A percentile compares a stretch with the other conserved stretches of the same genome.
phyloP scores from a whole-genome alignment of 2,329 filamentous ascomycete species.

The Hymenoscyphus repandus region DNA sequence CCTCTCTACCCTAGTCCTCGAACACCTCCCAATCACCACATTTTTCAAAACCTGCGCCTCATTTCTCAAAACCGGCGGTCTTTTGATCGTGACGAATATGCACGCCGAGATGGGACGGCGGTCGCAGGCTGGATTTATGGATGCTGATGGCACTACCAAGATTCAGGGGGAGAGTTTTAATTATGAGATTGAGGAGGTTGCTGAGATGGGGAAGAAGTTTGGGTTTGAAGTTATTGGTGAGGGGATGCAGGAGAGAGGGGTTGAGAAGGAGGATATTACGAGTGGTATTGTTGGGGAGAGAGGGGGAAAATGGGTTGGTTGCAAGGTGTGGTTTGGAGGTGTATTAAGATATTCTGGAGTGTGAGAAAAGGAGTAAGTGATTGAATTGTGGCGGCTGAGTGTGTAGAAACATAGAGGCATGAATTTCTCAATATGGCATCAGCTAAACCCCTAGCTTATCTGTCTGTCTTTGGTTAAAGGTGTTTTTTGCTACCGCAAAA shows the following conservation, averaged over 20 bases:
- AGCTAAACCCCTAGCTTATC: no score
- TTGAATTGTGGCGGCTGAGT: no score
- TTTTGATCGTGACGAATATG: slow-evolving; percentile 62
- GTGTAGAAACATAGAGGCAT: no score
- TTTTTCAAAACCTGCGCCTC: slow-evolving; percentile 44
- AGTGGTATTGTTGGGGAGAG: slow-evolving; percentile 48
- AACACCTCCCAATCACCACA: slow-evolving; percentile 50
- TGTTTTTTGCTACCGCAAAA: no score
- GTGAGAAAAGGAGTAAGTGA: no score
- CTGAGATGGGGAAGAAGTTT: slow-evolving; percentile 41
- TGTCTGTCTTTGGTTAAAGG: no score
- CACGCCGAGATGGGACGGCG: slow-evolving; percentile 56
- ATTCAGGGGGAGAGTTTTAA: slow-evolving; percentile 54
- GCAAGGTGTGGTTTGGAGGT: slow-evolving; percentile 48
- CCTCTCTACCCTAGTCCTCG: slow-evolving; percentile 58
- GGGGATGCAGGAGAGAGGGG: slow-evolving; percentile 36
- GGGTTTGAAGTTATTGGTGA: slow-evolving; percentile 41
- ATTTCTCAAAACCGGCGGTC: slow-evolving; percentile 42
- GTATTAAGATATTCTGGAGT: slow-evolving; percentile 34
- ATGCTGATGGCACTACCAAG: slow-evolving; percentile 47
- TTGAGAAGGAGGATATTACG: slow-evolving; percentile 39
- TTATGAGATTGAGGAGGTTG: slow-evolving; percentile 46
- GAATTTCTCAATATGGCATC: no score
- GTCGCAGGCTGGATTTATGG: slow-evolving; percentile 58
- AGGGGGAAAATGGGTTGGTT: slow-evolving; percentile 59